Evolutionary conservation across 139 green algal species (phyloP).

Genomic region (Tetradesmus lagerheimii): DNA sequence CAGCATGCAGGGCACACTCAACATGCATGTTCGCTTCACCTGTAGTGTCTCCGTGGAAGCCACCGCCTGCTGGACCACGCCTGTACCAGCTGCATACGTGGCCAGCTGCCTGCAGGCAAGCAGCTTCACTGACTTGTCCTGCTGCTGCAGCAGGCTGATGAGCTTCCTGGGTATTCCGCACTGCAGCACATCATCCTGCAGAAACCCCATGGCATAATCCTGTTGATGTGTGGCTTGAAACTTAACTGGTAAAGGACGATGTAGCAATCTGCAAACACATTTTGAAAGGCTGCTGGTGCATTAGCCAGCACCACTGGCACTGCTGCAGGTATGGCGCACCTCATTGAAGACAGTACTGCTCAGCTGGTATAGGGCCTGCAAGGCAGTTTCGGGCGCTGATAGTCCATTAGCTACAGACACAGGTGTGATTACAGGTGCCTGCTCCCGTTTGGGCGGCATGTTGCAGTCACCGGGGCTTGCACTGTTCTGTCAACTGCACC

Average conservation of each 20-base stretch:
- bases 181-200: background rate
- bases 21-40: background rate
- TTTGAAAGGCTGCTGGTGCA: background rate
- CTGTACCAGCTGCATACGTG: constrained; percentile 19
- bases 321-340: background rate
- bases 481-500: background rate
- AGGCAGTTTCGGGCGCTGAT: background rate
- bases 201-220: background rate
- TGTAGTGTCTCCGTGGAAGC: background rate
- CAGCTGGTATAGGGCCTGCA: background rate
- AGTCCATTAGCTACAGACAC: background rate
- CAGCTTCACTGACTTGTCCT: constrained; percentile 30
- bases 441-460: background rate
- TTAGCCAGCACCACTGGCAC: too few species aligned
- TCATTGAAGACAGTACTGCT: background rate
- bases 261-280: too few species aligned
- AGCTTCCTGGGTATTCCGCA: background rate
- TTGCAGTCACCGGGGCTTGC: background rate
- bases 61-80: constrained; percentile 4
- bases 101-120: constrained; percentile 31
- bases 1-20: background rate
- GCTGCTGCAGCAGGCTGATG: background rate
- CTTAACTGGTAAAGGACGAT: too few species aligned
- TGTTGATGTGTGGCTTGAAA: background rate
- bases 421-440: background rate